These are phyloP conservation scores for Apophysomyces elegans DNA, from an alignment of 371 early-diverging fungal genomes.

Conservation along the genomic window DNA sequence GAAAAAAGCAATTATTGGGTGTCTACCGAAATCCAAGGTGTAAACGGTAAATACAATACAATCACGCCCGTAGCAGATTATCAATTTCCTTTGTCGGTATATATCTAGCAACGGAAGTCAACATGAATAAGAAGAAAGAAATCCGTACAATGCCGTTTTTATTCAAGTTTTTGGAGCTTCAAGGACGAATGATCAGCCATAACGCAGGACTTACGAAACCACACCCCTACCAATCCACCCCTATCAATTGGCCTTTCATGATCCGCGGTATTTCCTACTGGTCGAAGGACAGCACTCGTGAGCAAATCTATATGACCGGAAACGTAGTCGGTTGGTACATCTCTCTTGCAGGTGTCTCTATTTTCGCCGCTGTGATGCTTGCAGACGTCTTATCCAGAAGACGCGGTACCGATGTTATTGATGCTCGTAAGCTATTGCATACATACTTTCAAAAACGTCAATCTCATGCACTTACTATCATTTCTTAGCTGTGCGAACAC, in stretches of 20 bases:
- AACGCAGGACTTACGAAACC: constrained; percentile 89
- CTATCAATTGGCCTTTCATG: constrained; percentile 90
- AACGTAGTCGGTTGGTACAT: constrained; percentile 97
- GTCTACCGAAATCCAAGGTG: constrained; percentile 69
- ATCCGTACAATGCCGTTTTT: constrained; percentile 68
- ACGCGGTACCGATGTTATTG: constrained; percentile 73
- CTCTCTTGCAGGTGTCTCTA: constrained; percentile 57
- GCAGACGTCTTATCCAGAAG: constrained; percentile 72
- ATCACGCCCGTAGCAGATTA: neutral
- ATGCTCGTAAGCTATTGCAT: constrained; percentile 32
- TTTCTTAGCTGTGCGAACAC: constrained; percentile 56
- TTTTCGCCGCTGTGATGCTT: constrained; percentile 56
- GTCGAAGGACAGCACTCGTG: constrained; percentile 67
- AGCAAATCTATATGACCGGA: constrained; percentile 96
- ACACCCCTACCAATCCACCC: constrained; percentile 92
- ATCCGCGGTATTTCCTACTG: constrained; percentile 94
- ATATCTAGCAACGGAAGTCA: constrained; percentile 34
- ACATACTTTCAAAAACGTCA: neutral
- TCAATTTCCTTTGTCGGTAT: neutral
- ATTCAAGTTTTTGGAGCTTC: constrained; percentile 88
- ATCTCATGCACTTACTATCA: neutral
- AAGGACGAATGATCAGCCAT: constrained; percentile 87
- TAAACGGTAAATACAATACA: constrained; percentile 44
- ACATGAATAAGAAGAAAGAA: constrained; percentile 42
- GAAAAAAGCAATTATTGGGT: constrained; percentile 83